Evolutionary conservation across 305 asterid species (phyloP).

Genomic region (Fraxinus latifolia): DNA sequence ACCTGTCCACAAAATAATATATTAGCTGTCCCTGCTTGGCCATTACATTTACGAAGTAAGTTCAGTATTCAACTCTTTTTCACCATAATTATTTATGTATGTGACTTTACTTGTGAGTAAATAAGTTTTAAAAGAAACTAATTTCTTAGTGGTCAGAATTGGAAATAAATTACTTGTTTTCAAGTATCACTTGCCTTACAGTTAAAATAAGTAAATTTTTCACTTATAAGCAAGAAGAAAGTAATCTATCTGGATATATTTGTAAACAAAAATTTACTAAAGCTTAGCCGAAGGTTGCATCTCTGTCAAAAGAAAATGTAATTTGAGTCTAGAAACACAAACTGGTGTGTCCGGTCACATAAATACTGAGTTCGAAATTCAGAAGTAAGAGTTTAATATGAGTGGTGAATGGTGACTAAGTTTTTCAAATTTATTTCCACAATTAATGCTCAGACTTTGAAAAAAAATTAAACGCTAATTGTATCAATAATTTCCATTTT

Average conservation of each 20-base stretch:
- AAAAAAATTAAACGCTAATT: background rate
- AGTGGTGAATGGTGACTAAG: background rate
- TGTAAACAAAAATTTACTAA: background rate
- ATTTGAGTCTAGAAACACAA: background rate
- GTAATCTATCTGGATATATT: background rate
- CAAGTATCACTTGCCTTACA: background rate
- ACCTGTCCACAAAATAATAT: slow-evolving; percentile 40
- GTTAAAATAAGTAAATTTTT: background rate
- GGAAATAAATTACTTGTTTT: background rate
- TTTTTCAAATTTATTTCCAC: background rate
- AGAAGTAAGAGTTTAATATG: background rate
- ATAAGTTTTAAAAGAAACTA: background rate
- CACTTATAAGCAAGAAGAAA: background rate
- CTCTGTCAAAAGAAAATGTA: background rate
- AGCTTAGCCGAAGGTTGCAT: background rate
- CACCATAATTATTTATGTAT: background rate
- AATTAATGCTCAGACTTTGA: background rate
- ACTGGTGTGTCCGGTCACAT: background rate
- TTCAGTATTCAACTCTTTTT: background rate
- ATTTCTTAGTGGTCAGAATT: background rate
- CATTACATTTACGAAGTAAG: background rate
- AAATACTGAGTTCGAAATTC: background rate
- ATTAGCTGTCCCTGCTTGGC: background rate
- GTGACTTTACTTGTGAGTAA: background rate
- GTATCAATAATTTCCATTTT: background rate